A percentile compares a stretch with the other conserved stretches of the same genome.
Conservation (phyloP, 116 monocot species). For the Posidonia oceanica region DNA sequence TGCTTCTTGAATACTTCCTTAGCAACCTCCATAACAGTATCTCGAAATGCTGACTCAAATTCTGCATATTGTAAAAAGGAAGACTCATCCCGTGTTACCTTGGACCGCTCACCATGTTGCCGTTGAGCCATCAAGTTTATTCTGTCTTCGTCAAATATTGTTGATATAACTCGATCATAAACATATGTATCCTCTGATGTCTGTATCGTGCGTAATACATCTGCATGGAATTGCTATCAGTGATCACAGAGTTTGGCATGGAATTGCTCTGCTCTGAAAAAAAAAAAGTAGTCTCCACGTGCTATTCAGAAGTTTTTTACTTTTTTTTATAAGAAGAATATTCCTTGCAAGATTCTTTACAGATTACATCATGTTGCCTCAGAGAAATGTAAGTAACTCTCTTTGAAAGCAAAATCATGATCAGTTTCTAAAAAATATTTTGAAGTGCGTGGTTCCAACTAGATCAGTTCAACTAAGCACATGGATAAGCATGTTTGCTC, state of each 20-base stretch:
- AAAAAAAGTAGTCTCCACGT: no score
- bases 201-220: constrained; percentile 77
- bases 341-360: no score
- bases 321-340: no score
- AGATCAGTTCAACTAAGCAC: no score
- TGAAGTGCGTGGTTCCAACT: no score
- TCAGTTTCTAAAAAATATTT: no score
- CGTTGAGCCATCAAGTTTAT: constrained; percentile 35
- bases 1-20: constrained; percentile 71
- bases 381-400: no score
- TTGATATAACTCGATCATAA: constrained; percentile 73
- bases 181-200: constrained; percentile 88
- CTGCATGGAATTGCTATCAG: constrained; percentile 25
- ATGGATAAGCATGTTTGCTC: no score
- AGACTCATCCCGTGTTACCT: constrained; percentile 24
- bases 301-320: no score
- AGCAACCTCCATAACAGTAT: constrained; percentile 45
- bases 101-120: constrained; percentile 26
- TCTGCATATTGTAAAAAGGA: constrained; percentile 33
- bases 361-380: no score
- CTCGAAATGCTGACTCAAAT: constrained; percentile 48
- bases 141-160: constrained; percentile 83
- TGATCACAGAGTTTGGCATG: not conserved
- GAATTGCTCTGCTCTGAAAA: no score
- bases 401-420: no score